Evolutionary conservation across 495 filamentous ascomycete genomes (phyloP).

Genomic region (Penicillium herquei): DNA sequence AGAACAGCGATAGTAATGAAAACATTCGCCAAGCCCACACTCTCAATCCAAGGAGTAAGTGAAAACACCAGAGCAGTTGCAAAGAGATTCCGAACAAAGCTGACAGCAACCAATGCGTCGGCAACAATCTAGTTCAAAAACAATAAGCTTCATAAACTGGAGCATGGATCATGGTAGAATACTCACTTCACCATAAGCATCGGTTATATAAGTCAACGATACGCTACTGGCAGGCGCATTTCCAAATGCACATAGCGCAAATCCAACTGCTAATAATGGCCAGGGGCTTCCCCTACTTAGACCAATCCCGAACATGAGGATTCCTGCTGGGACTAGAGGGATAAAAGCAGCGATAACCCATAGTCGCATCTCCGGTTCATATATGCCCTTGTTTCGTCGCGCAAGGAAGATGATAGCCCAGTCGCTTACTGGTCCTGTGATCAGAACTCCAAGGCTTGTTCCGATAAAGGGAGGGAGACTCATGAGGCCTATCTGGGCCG

Average conservation of each 20-base stretch:
- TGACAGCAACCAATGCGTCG: slow-evolving; percentile 30
- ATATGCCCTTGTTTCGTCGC: slow-evolving; percentile 32
- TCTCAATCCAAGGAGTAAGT: slow-evolving; percentile 29
- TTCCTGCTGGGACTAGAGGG: slow-evolving; percentile 24
- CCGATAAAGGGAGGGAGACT: slow-evolving; percentile 36
- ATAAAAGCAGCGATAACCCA: slow-evolving; percentile 22
- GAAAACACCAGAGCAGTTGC: slow-evolving; percentile 32
- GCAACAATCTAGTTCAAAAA: slow-evolving; percentile 27
- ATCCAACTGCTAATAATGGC: slow-evolving; percentile 26
- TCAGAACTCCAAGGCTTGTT: slow-evolving; percentile 27
- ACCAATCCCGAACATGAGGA: slow-evolving; percentile 34
- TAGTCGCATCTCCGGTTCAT: slow-evolving; percentile 37
- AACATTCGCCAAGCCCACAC: slow-evolving; percentile 17
- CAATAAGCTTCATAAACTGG: background rate
- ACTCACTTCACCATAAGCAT: slow-evolving; percentile 35
- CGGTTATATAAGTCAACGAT: slow-evolving; percentile 33
- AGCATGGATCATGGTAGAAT: background rate
- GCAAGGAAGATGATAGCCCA: slow-evolving; percentile 26
- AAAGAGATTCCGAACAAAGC: slow-evolving; percentile 29
- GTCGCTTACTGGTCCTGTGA: slow-evolving; percentile 34
- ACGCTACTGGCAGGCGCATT: slow-evolving; percentile 24
- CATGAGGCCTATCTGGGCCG: slow-evolving; percentile 35
- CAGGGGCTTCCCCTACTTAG: slow-evolving; percentile 27
- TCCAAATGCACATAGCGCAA: slow-evolving; percentile 24
- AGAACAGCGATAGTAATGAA: slow-evolving; percentile 20